Conservation (phyloP, 140 eudicot species). For the Anethum foeniculum region DNA sequence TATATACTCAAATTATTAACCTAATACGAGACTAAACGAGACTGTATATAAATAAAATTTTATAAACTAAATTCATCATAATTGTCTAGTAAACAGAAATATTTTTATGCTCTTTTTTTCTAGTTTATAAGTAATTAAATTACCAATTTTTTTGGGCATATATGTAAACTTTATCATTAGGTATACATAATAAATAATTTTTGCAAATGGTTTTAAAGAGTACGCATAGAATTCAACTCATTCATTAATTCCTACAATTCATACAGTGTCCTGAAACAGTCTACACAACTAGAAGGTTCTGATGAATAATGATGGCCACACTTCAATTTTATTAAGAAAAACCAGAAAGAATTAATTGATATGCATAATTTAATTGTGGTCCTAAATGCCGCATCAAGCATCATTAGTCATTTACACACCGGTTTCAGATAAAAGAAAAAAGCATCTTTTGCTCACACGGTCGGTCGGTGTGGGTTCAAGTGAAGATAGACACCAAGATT, state of each 20-base stretch:
- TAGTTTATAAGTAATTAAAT: too few species aligned
- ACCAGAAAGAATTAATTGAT: background rate
- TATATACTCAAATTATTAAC: too few species aligned
- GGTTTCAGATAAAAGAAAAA: background rate
- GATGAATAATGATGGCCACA: background rate
- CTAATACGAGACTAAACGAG: too few species aligned
- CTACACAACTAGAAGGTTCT: background rate
- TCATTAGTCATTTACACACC: background rate
- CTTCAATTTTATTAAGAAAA: background rate
- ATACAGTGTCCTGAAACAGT: too few species aligned
- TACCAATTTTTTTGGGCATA: too few species aligned
- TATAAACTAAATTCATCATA: too few species aligned
- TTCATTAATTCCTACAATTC: background rate
- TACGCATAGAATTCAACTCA: too few species aligned
- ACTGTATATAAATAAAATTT: too few species aligned
- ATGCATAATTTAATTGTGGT: background rate
- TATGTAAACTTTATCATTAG: background rate
- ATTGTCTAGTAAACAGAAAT: too few species aligned
- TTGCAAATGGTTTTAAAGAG: background rate
- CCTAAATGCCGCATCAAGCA: background rate
- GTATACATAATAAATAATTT: background rate
- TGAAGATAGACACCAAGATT: background rate
- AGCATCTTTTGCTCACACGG: background rate
- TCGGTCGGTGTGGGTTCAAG: conserved; percentile 6
- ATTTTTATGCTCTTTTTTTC: too few species aligned